These are phyloP conservation scores for Aureobasidium namibiae DNA, from an alignment of 2,329 filamentous ascomycete species.

Conservation along the genomic window DNA sequence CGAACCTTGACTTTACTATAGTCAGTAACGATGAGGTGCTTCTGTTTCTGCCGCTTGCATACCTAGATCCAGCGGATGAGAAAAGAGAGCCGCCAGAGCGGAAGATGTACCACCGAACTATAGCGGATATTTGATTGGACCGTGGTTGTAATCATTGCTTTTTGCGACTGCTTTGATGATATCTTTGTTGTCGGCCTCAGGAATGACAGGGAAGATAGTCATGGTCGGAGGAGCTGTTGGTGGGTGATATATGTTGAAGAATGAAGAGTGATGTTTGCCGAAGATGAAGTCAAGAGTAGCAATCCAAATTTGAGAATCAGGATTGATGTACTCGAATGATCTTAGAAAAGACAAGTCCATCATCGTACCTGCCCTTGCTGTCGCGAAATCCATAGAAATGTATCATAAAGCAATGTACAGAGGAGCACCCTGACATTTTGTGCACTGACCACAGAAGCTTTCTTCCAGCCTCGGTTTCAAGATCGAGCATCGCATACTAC, in stretches of 20 bases:
- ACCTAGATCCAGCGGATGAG: conserved; percentile 89
- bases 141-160: conserved; percentile 35
- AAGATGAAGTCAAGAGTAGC: no score
- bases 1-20: conserved; percentile 53
- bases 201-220: conserved; percentile 2
- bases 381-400: background rate
- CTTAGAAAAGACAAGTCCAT: no score
- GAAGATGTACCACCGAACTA: conserved; percentile 97
- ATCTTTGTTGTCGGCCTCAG: background rate
- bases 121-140: conserved; percentile 39
- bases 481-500: background rate
- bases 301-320: no score
- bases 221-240: background rate
- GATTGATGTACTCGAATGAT: background rate
- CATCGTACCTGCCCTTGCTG: background rate
- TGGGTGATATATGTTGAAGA: background rate
- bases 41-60: conserved; percentile 31
- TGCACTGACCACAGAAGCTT: background rate
- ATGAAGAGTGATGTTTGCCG: background rate
- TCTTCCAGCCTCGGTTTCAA: background rate
- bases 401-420: background rate
- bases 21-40: background rate
- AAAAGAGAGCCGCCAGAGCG: conserved; percentile 83
- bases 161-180: conserved; percentile 26
- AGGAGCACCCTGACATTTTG: background rate